Evolutionary conservation across 148 eudicot species (phyloP), one percentile per base, ranked within the genome.

Genomic region (Linanthus parryae): DNA sequence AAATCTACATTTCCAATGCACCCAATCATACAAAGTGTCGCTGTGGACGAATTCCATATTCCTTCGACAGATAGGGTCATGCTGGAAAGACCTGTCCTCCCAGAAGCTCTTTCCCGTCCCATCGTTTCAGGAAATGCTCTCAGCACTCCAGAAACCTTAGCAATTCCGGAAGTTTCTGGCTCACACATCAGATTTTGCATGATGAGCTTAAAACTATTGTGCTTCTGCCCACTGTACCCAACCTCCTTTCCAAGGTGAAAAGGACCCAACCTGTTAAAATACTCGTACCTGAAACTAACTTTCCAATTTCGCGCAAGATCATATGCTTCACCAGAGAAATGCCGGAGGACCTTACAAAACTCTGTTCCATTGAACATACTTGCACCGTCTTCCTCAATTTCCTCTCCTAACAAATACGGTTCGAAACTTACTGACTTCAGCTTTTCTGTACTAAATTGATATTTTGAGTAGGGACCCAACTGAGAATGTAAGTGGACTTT

Each of bases 1-100:
- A 10, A 20, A 49, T 11, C 39, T 18, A 17, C 44, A 30, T 33
- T 11, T 37, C 68, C 68, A 13, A 41, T 34, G 42, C 69, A 59
- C 5, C 74, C 69, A 25, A 59, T 43, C 73, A 69, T 57, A 28
- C 58, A 62, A n/a, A 62, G 68, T 13, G 23, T 30, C 8, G 56
- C 68, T 0, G 7, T 51, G 9, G 59, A 59, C 22, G 62, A 53
- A 48, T 64, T 20, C 65, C n/a, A n/a, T n/a, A n/a, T n/a, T n/a
- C n/a, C n/a, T n/a, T n/a, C n/a, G n/a, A n/a, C n/a, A n/a, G n/a
- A 48, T 2, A 71, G 22, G 1, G 70, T 70, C 58, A 31, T 40
- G 12, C 53, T 30, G 13, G 65, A 64, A 48, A 64, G 35, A 10
- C 66, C 66, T 7, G 61, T 54, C 35, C 58, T 59, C 23, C 33